Base-by-base conservation (phyloP, 106 monocot genomes). In the Dendrobium officinale region DNA sequence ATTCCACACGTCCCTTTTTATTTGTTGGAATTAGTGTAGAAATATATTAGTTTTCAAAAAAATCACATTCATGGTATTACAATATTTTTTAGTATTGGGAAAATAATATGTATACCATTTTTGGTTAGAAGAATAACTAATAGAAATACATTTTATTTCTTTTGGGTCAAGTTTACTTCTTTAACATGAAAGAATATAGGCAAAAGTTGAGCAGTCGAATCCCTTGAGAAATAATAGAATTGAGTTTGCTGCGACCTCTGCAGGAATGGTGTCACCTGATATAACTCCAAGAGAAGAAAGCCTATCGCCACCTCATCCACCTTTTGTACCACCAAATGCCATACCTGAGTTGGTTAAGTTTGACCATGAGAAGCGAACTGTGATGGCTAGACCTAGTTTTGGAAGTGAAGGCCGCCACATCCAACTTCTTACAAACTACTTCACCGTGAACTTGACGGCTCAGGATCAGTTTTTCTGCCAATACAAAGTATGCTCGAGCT, bases 351-450 rank as follows among this genome's bases (percentile, higher is more conserved):
- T 79, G 72, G 37, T 77, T 9, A 18, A 47, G 8, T 80, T 75
- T n/a, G 79, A 78, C 9, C 58, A 19, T 33, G 79, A 41, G 56
- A 82, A 88, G 55, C 82, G 81, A 54, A 11, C n/a, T 76, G 79
- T 74, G 8, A 83, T 89, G 76, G 86, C 67, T 4, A 86, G 91
- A 61, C 81, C 86, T 79, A 86, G 81, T 43, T 27, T 84, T 55
- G 91, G 88, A 54, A 56, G 17, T 27, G 73, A 81, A 33, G 91
- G 91, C 5, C 75, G 68, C 13, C 79, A 22, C 13, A 78, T 91
- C 27, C 73, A 70, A 42, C 64, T 91, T 59, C 78, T 83, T 27
- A 77, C 91, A 3, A 91, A 91, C 31, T 81, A 91, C 44, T 91
- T 91, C 18, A n/a, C 29, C 51, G 88, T 83, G 18, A 79, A 41